These are phyloP conservation scores for Suhomyces guaymorum DNA, from an alignment of 1,139 yeast species.

Conservation along the genomic window DNA sequence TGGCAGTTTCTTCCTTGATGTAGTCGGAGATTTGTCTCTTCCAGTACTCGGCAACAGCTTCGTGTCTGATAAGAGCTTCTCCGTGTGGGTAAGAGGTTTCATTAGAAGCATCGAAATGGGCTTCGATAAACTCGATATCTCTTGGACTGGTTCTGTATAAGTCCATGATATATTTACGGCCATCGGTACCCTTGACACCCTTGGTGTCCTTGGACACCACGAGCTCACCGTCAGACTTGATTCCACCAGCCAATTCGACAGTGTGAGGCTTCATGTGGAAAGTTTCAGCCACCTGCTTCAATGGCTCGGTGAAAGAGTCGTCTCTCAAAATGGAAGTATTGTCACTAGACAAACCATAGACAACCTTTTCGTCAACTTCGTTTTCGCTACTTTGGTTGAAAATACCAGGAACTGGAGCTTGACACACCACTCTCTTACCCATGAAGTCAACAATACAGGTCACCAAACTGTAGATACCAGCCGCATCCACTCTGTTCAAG, in stretches of 20 bases:
- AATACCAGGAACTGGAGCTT: conserved; percentile 97
- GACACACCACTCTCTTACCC: conserved; percentile 87
- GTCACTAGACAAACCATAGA: conserved; percentile 75
- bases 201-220: conserved; percentile 77
- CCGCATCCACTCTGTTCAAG: conserved; percentile 65
- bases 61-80: conserved; percentile 77
- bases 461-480: conserved; percentile 67
- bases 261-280: conserved; percentile 77
- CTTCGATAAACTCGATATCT: conserved; percentile 74
- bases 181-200: conserved; percentile 85
- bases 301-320: conserved; percentile 53
- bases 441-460: conserved; percentile 86
- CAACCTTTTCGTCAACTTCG: conserved; percentile 49
- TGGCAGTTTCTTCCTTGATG: conserved; percentile 46
- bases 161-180: conserved; percentile 81
- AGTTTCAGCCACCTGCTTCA: conserved; percentile 65
- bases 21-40: conserved; percentile 61
- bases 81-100: conserved; percentile 75
- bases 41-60: conserved; percentile 93
- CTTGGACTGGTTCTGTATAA: conserved; percentile 81
- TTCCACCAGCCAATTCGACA: conserved; percentile 41
- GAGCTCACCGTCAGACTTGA: conserved; percentile 45
- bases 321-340: conserved; percentile 49
- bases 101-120: conserved; percentile 42
- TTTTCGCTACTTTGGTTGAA: conserved; percentile 49